Evolutionary conservation across 306 rosid genomes (phyloP).

Genomic region (Casuarina cunninghamiana): DNA sequence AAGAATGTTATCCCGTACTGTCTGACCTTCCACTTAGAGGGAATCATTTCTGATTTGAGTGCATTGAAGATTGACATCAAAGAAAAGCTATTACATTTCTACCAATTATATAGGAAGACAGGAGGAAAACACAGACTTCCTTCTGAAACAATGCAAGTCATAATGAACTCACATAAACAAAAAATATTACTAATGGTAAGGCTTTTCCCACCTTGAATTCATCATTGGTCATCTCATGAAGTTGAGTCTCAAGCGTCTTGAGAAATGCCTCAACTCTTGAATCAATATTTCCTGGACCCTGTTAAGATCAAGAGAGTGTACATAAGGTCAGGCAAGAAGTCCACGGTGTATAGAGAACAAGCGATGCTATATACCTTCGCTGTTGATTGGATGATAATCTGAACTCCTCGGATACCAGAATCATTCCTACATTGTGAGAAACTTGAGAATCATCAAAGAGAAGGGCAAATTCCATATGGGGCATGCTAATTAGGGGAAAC

Average conservation of each 20-base stretch:
- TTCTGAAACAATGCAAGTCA: not conserved
- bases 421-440: constrained; percentile 62
- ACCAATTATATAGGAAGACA: constrained; percentile 17
- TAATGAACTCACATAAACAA: not conserved
- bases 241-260: constrained; percentile 67
- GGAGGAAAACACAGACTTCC: constrained; percentile 11
- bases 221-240: constrained; percentile 70
- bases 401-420: constrained; percentile 76
- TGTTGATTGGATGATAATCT: constrained; percentile 83
- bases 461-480: constrained; percentile 5
- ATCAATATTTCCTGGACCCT: constrained; percentile 80
- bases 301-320: constrained; percentile 25
- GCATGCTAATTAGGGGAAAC: constrained; percentile 11
- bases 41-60: not conserved
- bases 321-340: constrained; percentile 17
- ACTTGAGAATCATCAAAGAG: constrained; percentile 11
- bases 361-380: constrained; percentile 58
- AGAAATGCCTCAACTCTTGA: constrained; percentile 86
- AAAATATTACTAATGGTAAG: constrained; percentile 13
- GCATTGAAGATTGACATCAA: constrained; percentile 23
- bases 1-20: constrained; percentile 3
- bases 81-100: constrained; percentile 14
- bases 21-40: not conserved
- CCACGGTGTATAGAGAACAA: not conserved
- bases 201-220: constrained; percentile 75